Evolutionary conservation across 306 rosid genomes (phyloP).

Genomic region (Cucurbita moschata): DNA sequence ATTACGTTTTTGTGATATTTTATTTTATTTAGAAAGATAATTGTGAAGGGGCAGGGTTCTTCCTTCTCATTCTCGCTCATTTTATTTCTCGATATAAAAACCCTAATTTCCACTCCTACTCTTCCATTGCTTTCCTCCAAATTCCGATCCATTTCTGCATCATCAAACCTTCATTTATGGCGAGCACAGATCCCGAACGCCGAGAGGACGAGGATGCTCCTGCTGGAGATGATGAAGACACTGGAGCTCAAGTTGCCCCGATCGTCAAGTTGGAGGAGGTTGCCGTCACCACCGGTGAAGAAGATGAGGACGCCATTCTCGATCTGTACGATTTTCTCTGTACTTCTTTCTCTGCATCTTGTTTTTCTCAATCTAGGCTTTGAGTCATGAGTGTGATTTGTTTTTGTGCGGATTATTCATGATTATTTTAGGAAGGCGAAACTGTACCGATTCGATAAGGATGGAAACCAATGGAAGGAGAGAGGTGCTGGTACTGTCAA

Average conservation of each 20-base stretch:
- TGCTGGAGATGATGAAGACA: slow-evolving; percentile 83
- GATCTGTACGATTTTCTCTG: slow-evolving; percentile 40
- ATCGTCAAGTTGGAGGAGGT: slow-evolving; percentile 80
- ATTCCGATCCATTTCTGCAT: background rate
- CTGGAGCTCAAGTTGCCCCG: slow-evolving; percentile 95
- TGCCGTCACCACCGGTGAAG: slow-evolving; percentile 68
- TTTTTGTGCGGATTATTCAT: background rate
- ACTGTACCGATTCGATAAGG: slow-evolving; percentile 86
- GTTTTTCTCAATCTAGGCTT: background rate
- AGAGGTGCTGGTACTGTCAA: slow-evolving; percentile 79
- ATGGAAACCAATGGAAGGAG: slow-evolving; percentile 87
- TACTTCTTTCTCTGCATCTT: background rate
- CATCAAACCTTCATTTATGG: slow-evolving; percentile 20
- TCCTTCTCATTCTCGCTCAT: background rate
- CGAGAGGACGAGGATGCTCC: slow-evolving; percentile 69
- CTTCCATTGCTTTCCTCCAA: background rate
- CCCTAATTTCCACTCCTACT: background rate
- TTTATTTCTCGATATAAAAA: background rate
- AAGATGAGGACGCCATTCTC: slow-evolving; percentile 55
- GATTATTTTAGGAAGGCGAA: slow-evolving; percentile 49
- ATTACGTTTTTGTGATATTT: background rate
- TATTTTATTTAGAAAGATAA: background rate
- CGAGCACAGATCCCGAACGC: slow-evolving; percentile 67
- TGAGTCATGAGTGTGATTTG: background rate
- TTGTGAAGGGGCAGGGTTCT: background rate